Conservation (phyloP, 345 rosid genomes). For the Lumnitzera littorea region DNA sequence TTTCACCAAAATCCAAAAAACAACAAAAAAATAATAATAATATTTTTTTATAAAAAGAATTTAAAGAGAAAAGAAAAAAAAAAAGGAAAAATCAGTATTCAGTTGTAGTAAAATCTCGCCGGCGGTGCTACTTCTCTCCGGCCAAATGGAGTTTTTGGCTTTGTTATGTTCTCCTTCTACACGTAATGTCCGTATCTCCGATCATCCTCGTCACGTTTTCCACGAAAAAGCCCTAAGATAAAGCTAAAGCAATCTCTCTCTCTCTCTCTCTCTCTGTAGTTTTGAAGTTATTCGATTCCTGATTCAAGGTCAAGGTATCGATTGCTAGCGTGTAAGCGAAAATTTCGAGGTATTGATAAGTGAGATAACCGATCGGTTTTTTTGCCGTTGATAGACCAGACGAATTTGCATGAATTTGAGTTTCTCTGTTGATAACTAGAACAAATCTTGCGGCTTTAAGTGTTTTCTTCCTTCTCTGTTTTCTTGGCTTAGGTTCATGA, state of each 20-base stretch:
- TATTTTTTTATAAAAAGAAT: not conserved
- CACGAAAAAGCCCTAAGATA: constrained; percentile 30
- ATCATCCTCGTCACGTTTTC: constrained; percentile 70
- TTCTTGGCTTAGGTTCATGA: constrained; percentile 3
- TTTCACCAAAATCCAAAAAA: not conserved
- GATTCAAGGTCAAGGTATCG: not conserved
- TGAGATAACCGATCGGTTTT: not conserved
- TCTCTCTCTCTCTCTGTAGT: not conserved
- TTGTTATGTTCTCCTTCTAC: constrained; percentile 10
- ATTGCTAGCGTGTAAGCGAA: not conserved
- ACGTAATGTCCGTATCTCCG: constrained; percentile 40
- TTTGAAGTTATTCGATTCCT: constrained; percentile 6
- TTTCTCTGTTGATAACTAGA: too few relatives aligned
- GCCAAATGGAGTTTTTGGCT: constrained; percentile 39
- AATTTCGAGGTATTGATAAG: not conserved
- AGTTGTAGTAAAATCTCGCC: constrained; percentile 18
- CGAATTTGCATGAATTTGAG: constrained; percentile 14
- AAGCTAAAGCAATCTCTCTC: constrained; percentile 11
- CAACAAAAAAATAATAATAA: not conserved
- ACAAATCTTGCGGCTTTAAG: not conserved
- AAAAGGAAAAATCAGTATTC: not conserved
- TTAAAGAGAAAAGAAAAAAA: not conserved
- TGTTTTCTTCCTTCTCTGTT: not conserved
- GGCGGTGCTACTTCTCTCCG: constrained; percentile 17
- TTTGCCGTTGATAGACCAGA: not conserved